Percentiles rank a stretch among this genome's conserved stretches.
phyloP scores from a whole-genome alignment of 192 early-diverging fungal genomes.

The Coemansia asiatica region DNA sequence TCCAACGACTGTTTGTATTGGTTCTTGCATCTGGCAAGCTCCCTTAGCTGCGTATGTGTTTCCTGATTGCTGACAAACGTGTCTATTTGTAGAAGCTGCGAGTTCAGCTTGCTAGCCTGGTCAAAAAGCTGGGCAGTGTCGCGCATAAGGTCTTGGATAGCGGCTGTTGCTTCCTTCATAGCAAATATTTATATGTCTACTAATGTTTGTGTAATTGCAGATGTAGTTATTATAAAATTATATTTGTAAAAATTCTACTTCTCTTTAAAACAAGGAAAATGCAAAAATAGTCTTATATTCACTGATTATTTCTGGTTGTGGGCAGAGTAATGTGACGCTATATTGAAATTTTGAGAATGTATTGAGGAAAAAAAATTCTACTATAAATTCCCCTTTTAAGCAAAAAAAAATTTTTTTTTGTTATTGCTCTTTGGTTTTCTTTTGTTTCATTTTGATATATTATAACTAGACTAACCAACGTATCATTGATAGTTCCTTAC shows the following conservation, averaged over 20 bases:
- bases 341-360: no score
- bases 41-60: constrained; percentile 17
- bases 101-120: constrained; percentile 44
- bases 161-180: constrained; percentile 36
- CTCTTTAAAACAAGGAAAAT: no score
- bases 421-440: no score
- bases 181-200: neutral
- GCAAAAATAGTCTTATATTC: no score
- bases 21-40: constrained; percentile 24
- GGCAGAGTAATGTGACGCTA: neutral
- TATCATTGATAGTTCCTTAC: no score
- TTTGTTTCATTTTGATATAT: no score
- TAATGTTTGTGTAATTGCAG: neutral
- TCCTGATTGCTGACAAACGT: constrained; percentile 23
- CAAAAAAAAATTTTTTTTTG: no score
- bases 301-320: neutral
- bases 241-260: no score
- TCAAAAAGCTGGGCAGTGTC: constrained; percentile 45
- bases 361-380: no score
- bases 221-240: no score
- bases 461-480: no score
- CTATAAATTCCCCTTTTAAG: no score
- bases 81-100: constrained; percentile 42
- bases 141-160: constrained; percentile 52
- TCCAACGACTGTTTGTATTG: constrained; percentile 35